phyloP scores from a whole-genome alignment of 164 flowering plant genomes.

The Houttuynia cordata region DNA sequence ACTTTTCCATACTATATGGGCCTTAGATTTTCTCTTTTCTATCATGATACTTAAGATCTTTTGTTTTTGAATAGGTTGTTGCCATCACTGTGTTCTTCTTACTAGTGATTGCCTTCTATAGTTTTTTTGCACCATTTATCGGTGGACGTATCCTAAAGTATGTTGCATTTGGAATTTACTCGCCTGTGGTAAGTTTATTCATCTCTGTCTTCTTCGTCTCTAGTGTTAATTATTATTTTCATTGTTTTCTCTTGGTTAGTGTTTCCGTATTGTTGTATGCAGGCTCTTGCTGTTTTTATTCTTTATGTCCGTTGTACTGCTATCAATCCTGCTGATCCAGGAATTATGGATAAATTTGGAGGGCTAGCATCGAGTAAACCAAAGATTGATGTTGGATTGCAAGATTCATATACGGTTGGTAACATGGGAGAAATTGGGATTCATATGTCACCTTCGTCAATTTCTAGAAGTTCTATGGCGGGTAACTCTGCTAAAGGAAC shows the following conservation, averaged over 20 bases:
- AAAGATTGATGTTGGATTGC: constrained; percentile 17
- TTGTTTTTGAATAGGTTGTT: constrained; percentile 52
- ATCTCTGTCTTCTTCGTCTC: background rate
- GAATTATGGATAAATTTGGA: constrained; percentile 52
- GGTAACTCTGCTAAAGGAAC: constrained; percentile 45
- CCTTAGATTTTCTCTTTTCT: background rate
- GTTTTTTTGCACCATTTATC: constrained; percentile 93
- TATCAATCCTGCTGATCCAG: constrained; percentile 96
- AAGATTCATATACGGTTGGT: constrained; percentile 16
- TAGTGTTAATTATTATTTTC: too few relatives aligned
- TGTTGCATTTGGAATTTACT: constrained; percentile 43
- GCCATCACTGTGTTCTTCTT: constrained; percentile 94
- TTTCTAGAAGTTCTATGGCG: constrained; percentile 50
- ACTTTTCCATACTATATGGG: too few relatives aligned
- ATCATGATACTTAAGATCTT: background rate
- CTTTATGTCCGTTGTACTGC: constrained; percentile 90
- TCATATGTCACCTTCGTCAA: constrained; percentile 56
- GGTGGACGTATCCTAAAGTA: constrained; percentile 77
- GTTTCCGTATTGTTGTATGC: constrained; percentile 12
- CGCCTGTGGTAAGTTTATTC: constrained; percentile 67
- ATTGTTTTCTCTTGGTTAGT: background rate
- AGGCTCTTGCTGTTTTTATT: constrained; percentile 86
- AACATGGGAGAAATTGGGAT: constrained; percentile 29
- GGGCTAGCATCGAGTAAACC: constrained; percentile 12
- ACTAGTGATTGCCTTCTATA: constrained; percentile 85